Percentiles rank a stretch among this genome's conserved stretches.
Evolutionary conservation across 2,329 filamentous ascomycete genomes (phyloP).

Genomic region (Monosporascus sp.): DNA sequence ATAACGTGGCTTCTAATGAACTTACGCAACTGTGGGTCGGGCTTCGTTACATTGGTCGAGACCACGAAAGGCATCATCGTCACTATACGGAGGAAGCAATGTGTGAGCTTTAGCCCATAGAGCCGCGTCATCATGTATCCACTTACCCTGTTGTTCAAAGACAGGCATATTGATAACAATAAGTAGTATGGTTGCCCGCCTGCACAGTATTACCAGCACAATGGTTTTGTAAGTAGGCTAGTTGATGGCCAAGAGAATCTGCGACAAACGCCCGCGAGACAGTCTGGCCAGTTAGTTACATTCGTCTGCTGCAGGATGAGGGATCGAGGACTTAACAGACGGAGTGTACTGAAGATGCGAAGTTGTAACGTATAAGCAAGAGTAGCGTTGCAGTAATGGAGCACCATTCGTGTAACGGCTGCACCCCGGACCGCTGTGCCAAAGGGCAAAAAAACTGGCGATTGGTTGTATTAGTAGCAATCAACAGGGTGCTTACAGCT

Average conservation of each 20-base stretch:
- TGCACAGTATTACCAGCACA: not conserved
- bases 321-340: too few species aligned
- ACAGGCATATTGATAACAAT: not conserved
- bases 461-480: too few species aligned
- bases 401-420: too few species aligned
- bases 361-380: too few species aligned
- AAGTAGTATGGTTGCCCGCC: not conserved
- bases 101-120: not conserved
- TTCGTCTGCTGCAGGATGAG: too few species aligned
- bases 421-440: too few species aligned
- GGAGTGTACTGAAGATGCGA: too few species aligned
- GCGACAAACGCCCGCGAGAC: not conserved
- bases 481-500: too few species aligned
- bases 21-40: slow-evolving; percentile 26
- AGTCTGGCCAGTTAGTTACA: too few species aligned
- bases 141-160: slow-evolving; percentile 1
- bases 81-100: not conserved
- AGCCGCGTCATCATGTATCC: not conserved
- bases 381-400: too few species aligned
- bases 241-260: too few species aligned
- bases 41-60: slow-evolving; percentile 20
- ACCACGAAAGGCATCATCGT: slow-evolving; percentile 24
- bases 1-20: slow-evolving; percentile 37
- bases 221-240: not conserved
- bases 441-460: too few species aligned